These are phyloP conservation scores for Lactifluus piperatus DNA, from an alignment of 768 basidiomycete species.

Conservation along the genomic window DNA sequence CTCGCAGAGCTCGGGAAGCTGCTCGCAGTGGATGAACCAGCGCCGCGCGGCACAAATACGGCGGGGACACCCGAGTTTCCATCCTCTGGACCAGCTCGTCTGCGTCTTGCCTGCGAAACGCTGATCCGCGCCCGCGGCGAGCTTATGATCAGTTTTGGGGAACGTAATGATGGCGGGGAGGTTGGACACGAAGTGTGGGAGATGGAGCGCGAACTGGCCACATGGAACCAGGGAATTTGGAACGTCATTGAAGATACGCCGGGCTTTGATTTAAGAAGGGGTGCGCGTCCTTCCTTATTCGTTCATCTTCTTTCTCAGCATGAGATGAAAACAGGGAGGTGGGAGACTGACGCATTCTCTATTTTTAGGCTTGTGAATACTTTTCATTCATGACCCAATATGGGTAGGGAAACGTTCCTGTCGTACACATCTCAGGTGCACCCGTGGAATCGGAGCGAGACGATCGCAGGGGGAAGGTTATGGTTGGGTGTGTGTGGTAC, in stretches of 20 bases:
- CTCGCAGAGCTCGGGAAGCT: slow-evolving; percentile 77
- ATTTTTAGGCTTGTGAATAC: no score
- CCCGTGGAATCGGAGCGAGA: no score
- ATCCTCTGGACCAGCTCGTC: slow-evolving; percentile 54
- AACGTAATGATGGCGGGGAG: slow-evolving; percentile 56
- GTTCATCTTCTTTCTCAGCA: no score
- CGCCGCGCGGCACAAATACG: slow-evolving; percentile 26
- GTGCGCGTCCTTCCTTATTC: no score
- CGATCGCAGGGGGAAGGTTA: no score
- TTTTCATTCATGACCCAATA: no score
- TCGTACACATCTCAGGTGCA: no score
- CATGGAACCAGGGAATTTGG: slow-evolving; percentile 56
- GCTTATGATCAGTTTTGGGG: slow-evolving; percentile 65
- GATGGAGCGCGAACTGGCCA: slow-evolving; percentile 56
- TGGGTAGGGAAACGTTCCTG: no score
- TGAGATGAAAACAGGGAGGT: no score
- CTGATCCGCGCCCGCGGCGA: slow-evolving; percentile 54
- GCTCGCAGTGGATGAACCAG: slow-evolving; percentile 67
- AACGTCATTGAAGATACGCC: slow-evolving; percentile 43
- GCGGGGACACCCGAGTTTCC: slow-evolving; percentile 37
- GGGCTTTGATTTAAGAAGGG: slow-evolving; percentile 2
- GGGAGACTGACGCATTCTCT: no score
- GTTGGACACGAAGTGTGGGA: slow-evolving; percentile 58
- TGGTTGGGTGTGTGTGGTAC: no score
- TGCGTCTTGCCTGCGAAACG: slow-evolving; percentile 57